A percentile compares a stretch with the other conserved stretches of the same genome.
phyloP scores from a whole-genome alignment of 2,329 filamentous ascomycete species.

The Magnaporthiopsis poae region DNA sequence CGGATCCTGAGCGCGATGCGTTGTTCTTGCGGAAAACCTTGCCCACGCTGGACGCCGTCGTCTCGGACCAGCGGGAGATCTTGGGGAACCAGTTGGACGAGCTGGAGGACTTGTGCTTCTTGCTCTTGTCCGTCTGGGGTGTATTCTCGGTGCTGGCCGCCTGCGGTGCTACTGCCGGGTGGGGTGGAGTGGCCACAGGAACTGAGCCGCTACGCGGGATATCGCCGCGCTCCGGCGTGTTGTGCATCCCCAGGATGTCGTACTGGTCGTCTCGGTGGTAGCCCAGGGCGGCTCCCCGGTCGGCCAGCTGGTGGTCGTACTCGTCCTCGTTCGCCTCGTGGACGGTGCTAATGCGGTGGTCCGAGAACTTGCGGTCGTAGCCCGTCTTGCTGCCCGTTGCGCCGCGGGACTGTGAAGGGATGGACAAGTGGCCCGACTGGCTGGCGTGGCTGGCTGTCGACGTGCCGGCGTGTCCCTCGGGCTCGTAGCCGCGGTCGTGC shows the following conservation, averaged over 20 bases:
- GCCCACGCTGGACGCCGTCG: constrained; percentile 71
- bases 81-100: constrained; percentile 77
- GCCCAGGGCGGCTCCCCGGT: constrained; percentile 43
- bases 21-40: constrained; percentile 58
- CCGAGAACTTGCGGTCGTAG: constrained; percentile 51
- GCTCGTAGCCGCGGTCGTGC: constrained; percentile 68
- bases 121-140: constrained; percentile 62
- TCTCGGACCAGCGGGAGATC: constrained; percentile 95
- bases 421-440: constrained; percentile 66
- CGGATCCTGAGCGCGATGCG: constrained; percentile 65
- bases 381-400: constrained; percentile 31
- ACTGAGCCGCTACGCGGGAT: constrained; percentile 30
- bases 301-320: constrained; percentile 36
- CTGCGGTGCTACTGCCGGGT: constrained; percentile 29
- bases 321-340: constrained; percentile 72
- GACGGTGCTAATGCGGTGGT: constrained; percentile 82
- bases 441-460: constrained; percentile 61
- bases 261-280: constrained; percentile 6
- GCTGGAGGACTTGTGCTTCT: constrained; percentile 79
- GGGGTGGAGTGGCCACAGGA: constrained; percentile 50
- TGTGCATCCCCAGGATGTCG: background rate
- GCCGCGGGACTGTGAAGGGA: constrained; percentile 31
- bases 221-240: background rate
- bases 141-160: constrained; percentile 70
- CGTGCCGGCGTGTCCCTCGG: constrained; percentile 68